Base-by-base conservation (phyloP, 2,329 filamentous ascomycete species). In the Fusarium oligoseptatum region DNA sequence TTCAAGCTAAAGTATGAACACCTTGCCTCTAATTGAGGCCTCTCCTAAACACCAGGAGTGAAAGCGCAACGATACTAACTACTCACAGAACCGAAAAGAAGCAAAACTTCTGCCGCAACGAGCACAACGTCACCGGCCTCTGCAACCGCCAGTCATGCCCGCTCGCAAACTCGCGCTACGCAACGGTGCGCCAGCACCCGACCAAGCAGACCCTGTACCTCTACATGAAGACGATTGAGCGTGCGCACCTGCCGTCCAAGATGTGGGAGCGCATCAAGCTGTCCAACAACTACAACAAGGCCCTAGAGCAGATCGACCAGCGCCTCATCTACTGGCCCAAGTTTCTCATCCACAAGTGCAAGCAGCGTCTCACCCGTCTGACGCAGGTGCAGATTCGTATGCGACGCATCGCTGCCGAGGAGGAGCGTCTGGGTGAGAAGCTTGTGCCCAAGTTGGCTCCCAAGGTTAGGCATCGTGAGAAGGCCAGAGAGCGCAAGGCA, bases 151-250 rank as follows among this genome's bases (percentile, higher is more conserved):
- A 98, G 83, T 94, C 94, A 64, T 98, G 95, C 82, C 95, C 95
- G 3, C 91, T 98, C 67, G 95, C 95, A 76, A 98, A 98, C 86
- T 94, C 92, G 43, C 91, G 95, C 71, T 98, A 98, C 88, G 96
- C 96, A 70, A 98, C 96, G 10, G 92, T 98, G 71, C 93, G 96
- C 75, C 91, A 94, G 64, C 92, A 97, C 80, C 93, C 95, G 86
- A 92, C 83, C 71, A 95, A 94, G 63, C 93, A 94, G 73, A 91
- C 91, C 10, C 89, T 98, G 73, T 98, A 98, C 85, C 92, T 98
- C 67, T 98, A 97, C 88, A 97, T 98, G 89, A 98, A 98, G 87
- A 97, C 95, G 6, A 91, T 95, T 77, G 95, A 98, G 87, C 94
- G 97, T 72, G 89, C 93, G 14, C 96, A 95, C 83, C 90, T 96